Base-by-base conservation (phyloP, 2,329 filamentous ascomycete species). In the Chaetomiaceae sp. region DNA sequence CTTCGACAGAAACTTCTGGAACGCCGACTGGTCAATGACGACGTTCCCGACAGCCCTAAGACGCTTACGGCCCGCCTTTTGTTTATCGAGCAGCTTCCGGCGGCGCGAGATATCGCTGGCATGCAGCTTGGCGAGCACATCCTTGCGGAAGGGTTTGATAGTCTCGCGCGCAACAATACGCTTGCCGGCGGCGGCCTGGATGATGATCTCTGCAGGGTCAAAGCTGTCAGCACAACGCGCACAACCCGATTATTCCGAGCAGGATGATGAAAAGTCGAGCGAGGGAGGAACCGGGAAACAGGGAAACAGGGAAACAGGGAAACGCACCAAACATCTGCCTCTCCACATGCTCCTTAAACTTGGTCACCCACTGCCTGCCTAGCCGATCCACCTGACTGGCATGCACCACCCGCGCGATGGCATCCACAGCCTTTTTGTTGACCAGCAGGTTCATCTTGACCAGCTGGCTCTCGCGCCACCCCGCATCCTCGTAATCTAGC, bases 331-430 rank as follows among this genome's bases (percentile, higher is more conserved):
- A 99, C 85, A 97, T 94, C 69, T 99, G 94, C 16, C 94, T 78
- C 64, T 96, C 89, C 18, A 99, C 92, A 64, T 97, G 92, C 69
- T 96, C 85, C 66, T 96, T 97, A 77, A 99, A 97, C 70, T 95
- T 96, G 36, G 82, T 84, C 5, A 96, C 92, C 94, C 94, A 99
- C 52, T 84, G 78, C 43, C 89, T 80, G 4, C 90, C 94, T 5
- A 96, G 75, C 16, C 89, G 79, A 27, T 92, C 86, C 0, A 86
- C 83, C 69, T 96, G 90, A 11, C 86, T 90, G 33, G 77, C 73
- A 64, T 99, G 94, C 34, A 97, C 82, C 3, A 99, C 84, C 30
- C 92, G 84, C n/a, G 89, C 85, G 16, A 99, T 90, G 10, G 94
- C 94, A 71, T 99, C 94, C 2, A 99, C 94, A 0, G 94, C 88